phyloP scores from a whole-genome alignment of 345 rosid genomes.

The Pseudoturritis turrita region DNA sequence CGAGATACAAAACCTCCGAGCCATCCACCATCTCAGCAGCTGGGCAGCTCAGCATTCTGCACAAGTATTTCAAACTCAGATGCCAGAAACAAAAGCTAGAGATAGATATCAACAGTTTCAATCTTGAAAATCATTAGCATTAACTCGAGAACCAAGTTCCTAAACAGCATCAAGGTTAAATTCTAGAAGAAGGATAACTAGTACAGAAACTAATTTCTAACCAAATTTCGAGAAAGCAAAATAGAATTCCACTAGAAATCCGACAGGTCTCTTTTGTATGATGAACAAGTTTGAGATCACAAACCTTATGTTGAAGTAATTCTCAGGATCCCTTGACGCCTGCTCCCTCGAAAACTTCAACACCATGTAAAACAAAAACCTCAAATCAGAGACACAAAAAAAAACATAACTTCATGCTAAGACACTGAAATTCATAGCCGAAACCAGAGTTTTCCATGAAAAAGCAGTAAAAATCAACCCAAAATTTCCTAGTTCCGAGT shows the following conservation, averaged over 20 bases:
- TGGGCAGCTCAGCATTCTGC: constrained; percentile 74
- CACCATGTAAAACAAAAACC: not conserved
- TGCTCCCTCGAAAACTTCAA: constrained; percentile 80
- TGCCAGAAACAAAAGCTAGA: not conserved
- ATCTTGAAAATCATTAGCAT: not conserved
- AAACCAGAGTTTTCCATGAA: not conserved
- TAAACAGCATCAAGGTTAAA: not conserved
- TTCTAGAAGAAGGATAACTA: not conserved
- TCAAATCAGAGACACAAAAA: not conserved
- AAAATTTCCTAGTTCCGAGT: too few species aligned
- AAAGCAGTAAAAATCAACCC: too few species aligned
- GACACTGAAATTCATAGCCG: not conserved
- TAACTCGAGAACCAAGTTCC: not conserved
- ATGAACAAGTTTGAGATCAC: not conserved
- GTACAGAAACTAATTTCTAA: not conserved
- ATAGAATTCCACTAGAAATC: too few species aligned
- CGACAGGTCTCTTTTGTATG: too few species aligned
- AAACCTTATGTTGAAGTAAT: constrained; percentile 89
- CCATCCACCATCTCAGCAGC: constrained; percentile 95
- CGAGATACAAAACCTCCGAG: constrained; percentile 68
- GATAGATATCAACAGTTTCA: not conserved
- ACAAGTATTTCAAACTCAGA: constrained; percentile 15
- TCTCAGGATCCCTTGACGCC: constrained; percentile 82
- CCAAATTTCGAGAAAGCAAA: too few species aligned
- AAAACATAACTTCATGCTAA: not conserved